Evolutionary conservation across 2,329 filamentous ascomycete species (phyloP).

Genomic region (Colletotrichum neosansevieriae): DNA sequence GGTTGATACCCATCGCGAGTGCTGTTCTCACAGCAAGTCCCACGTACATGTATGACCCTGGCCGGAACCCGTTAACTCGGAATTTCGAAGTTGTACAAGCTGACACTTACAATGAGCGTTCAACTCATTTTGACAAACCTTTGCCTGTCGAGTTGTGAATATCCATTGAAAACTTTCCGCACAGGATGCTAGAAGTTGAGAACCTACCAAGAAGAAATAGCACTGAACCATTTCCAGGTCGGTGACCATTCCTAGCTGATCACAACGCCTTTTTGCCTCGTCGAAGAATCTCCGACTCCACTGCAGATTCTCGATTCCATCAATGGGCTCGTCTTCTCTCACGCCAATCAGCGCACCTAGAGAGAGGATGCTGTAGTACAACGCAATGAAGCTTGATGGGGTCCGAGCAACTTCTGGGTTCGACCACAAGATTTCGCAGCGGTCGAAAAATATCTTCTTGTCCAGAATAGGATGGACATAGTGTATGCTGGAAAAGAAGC

Average conservation of each 20-base stretch:
- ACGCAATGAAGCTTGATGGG: constrained; percentile 56
- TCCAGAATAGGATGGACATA: constrained; percentile 62
- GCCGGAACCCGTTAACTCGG: background rate
- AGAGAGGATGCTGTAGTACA: constrained; percentile 61
- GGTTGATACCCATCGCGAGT: constrained; percentile 61
- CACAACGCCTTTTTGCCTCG: constrained; percentile 54
- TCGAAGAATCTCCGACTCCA: constrained; percentile 61
- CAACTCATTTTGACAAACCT: constrained; percentile 62
- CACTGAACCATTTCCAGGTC: constrained; percentile 62
- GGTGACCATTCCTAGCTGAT: constrained; percentile 55
- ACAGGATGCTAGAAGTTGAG: too few relatives aligned
- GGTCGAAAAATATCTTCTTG: constrained; percentile 56
- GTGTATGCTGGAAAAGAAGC: constrained; percentile 62
- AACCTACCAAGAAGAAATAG: constrained; percentile 57
- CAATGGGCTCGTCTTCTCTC: constrained; percentile 56
- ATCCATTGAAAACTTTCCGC: background rate
- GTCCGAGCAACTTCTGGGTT: constrained; percentile 41
- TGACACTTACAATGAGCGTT: constrained; percentile 56
- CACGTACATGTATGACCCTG: constrained; percentile 60
- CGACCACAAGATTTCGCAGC: constrained; percentile 58
- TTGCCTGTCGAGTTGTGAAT: constrained; percentile 45
- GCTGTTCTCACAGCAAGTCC: constrained; percentile 61
- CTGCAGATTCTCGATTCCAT: constrained; percentile 57
- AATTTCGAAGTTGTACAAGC: background rate
- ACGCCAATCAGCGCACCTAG: constrained; percentile 59